Percentiles rank a stretch among this genome's conserved stretches.
These are phyloP conservation scores for Exophiala sideris DNA, from an alignment of 2,329 filamentous ascomycete species.

Conservation along the genomic window DNA sequence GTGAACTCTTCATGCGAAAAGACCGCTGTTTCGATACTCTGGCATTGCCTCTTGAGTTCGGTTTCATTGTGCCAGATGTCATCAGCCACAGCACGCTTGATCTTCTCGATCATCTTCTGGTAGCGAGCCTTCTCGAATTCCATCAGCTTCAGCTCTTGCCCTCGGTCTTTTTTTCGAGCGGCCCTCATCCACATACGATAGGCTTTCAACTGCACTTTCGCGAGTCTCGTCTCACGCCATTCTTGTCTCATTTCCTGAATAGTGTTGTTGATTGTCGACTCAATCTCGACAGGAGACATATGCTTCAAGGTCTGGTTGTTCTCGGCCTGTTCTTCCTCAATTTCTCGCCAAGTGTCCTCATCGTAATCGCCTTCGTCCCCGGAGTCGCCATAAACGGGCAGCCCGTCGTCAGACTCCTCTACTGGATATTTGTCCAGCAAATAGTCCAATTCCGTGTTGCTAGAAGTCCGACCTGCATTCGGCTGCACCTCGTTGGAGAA, in stretches of 20 bases:
- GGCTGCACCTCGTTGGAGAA: neutral
- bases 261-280: conserved; percentile 52
- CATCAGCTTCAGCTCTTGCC: conserved; percentile 45
- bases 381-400: conserved; percentile 57
- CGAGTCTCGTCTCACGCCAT: conserved; percentile 61
- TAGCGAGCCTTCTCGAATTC: conserved; percentile 43
- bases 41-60: conserved; percentile 56
- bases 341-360: conserved; percentile 59
- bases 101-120: conserved; percentile 53
- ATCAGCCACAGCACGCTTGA: conserved; percentile 52
- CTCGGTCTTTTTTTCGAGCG: conserved; percentile 41
- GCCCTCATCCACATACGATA: conserved; percentile 60
- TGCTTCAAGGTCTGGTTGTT: conserved; percentile 22
- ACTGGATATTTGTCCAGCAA: conserved; percentile 45
- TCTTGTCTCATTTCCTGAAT: conserved; percentile 49
- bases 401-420: conserved; percentile 38
- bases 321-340: conserved; percentile 53
- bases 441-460: conserved; percentile 30
- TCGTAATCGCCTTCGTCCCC: conserved; percentile 53
- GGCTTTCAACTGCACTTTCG: conserved; percentile 55
- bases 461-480: neutral
- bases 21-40: conserved; percentile 62
- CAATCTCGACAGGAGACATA: conserved; percentile 43
- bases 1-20: conserved; percentile 50
- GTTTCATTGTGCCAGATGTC: conserved; percentile 52